Evolutionary conservation across 805 yeast genomes (phyloP), one percentile per base, ranked within the genome.

Genomic region (Yarrowia deformans): DNA sequence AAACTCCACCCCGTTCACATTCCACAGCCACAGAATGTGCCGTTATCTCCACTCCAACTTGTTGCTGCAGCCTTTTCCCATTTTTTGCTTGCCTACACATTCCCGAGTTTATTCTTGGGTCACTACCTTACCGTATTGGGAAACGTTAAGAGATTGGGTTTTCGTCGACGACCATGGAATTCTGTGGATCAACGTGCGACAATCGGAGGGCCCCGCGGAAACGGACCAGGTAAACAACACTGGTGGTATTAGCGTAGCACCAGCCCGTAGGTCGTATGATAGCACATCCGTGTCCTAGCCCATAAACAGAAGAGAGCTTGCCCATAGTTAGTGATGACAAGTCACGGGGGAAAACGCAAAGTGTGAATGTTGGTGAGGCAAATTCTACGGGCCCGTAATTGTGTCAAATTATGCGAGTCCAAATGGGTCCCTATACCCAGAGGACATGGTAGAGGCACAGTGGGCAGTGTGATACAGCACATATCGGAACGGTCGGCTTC

Each of bases 1-100:
- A 40, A 40, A 14, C 13, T 23, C 29, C 43, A 10, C 43, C 12
- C 29, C 29, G 29, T 23, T 23, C 43, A 56, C 64, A 56, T 56
- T 56, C 64, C 64, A 10, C 50, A 56, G 64, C 64, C 49, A 56
- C 63, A 54, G 60, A 54, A 54, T 54, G 60, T 54, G 60, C 60
- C 60, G 60, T 54, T 54, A 54, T 54, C 60, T 54, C 60, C 60
- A 54, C 60, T 54, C 49, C 50, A 56, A 39, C 12, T 56, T 56
- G 64, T 56, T 43, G 64, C 16, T 29, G 39, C 42, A 18, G 39
- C 37, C 13, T 29, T 42, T 56, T 39, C 14, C 48, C 42, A 8
- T 29, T 56, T 56, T 56, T 39, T 12, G 18, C 40, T 34, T 56
- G 39, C 64, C 64, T 42, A 56, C 64, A 56, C 64, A 56, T 56